Conservation (phyloP, 805 yeast species). For the Sugiyamaella qingdaonensis region DNA sequence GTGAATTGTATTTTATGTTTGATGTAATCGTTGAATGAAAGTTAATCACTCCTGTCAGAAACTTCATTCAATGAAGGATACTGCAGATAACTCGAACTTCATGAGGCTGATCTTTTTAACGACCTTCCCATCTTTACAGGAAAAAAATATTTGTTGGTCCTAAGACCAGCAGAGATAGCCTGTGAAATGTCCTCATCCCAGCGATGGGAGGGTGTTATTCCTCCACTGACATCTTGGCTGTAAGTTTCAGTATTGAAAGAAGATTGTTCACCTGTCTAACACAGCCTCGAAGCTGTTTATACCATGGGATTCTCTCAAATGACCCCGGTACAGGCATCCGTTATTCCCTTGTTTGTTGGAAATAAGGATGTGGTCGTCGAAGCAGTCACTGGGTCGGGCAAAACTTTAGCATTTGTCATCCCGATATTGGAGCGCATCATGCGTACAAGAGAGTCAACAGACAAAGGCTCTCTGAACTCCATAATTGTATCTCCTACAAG, state of each 20-base stretch:
- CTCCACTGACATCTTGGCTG: conserved; percentile 64
- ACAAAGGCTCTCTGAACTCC: conserved; percentile 42
- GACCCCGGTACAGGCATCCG: conserved; percentile 98
- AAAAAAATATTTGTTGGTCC: too few species aligned
- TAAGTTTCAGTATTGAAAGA: conserved; percentile 17
- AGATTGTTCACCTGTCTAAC: conserved; percentile 5
- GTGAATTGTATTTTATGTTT: too few species aligned
- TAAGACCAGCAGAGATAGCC: too few species aligned
- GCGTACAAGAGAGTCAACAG: conserved; percentile 28
- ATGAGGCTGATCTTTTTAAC: too few species aligned
- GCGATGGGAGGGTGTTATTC: conserved; percentile 56
- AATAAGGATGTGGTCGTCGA: conserved; percentile 96
- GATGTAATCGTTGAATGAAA: too few species aligned
- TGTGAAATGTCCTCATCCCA: conserved; percentile 37
- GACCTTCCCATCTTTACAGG: too few species aligned
- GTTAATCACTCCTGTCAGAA: too few species aligned
- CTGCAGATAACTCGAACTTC: too few species aligned
- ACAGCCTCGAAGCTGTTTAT: conserved; percentile 52
- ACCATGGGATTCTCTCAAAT: conserved; percentile 71
- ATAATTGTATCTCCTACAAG: conserved; percentile 69
- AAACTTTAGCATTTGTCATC: conserved; percentile 82
- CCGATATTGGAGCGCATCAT: conserved; percentile 71
- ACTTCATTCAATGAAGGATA: too few species aligned
- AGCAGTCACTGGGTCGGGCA: conserved; percentile 98
- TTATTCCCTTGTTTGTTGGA: conserved; percentile 76